Conservation (phyloP, 106 monocot genomes). For the Xerophyta viscosa region DNA sequence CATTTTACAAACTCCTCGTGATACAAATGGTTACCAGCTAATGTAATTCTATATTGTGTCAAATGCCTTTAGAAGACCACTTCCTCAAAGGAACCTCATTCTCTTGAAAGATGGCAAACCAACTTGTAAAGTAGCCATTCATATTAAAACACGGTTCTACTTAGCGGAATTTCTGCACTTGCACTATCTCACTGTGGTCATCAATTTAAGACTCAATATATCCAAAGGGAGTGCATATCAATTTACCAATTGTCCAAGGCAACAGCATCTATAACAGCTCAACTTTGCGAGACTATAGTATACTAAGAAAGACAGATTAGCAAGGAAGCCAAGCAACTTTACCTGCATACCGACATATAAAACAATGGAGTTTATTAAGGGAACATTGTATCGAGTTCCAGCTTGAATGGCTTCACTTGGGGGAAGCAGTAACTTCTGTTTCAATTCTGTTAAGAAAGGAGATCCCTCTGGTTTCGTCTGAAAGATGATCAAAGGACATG, state of each 20-base stretch:
- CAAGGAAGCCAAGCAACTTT: conserved; percentile 1
- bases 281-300: neutral
- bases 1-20: neutral
- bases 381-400: conserved; percentile 94
- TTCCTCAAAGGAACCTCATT: too few relatives aligned
- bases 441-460: conserved; percentile 68
- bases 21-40: too few relatives aligned
- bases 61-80: too few relatives aligned
- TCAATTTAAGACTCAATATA: too few relatives aligned
- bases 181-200: too few relatives aligned
- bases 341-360: conserved; percentile 99
- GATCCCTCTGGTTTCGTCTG: conserved; percentile 72
- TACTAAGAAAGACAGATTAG: neutral
- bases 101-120: too few relatives aligned
- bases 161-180: too few relatives aligned
- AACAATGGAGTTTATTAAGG: conserved; percentile 88
- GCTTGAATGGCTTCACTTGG: conserved; percentile 46
- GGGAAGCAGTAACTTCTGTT: conserved; percentile 64
- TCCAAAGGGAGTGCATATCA: neutral
- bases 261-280: too few relatives aligned
- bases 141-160: too few relatives aligned
- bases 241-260: neutral
- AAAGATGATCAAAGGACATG: neutral
- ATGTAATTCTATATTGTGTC: too few relatives aligned
- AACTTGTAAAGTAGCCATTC: too few relatives aligned